Evolutionary conservation across 192 early-diverging fungal genomes (phyloP).

Genomic region (Gaertneriomyces semiglobifer): DNA sequence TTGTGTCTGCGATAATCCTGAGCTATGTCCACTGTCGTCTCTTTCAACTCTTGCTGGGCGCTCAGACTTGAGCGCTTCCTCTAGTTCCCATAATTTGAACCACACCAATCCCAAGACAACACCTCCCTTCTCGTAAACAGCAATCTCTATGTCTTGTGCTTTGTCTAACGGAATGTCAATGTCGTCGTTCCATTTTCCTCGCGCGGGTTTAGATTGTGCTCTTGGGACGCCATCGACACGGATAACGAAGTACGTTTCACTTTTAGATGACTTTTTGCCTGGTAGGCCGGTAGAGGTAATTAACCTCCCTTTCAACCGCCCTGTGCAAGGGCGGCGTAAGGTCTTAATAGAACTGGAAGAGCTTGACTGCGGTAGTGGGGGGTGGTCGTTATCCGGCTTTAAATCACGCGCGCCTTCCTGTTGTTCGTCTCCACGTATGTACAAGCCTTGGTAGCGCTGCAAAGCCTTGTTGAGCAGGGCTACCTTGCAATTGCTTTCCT

Average conservation of each 20-base stretch:
- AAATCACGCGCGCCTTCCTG: neutral
- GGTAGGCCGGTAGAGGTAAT: conserved; percentile 37
- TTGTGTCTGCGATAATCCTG: neutral
- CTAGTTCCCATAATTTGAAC: conserved; percentile 91
- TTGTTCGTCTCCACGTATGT: conserved; percentile 68
- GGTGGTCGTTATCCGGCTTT: neutral
- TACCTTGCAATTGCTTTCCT: conserved; percentile 48
- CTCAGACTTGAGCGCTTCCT: conserved; percentile 61
- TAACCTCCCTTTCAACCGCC: conserved; percentile 37
- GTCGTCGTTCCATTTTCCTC: conserved; percentile 76
- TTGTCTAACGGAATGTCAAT: conserved; percentile 86
- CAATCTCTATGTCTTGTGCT: conserved; percentile 88
- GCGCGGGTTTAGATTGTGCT: conserved; percentile 63
- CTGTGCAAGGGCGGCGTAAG: conserved; percentile 35
- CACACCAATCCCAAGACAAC: conserved; percentile 81
- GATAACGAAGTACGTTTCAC: conserved; percentile 72
- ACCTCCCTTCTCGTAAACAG: conserved; percentile 77
- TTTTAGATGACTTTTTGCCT: conserved; percentile 49
- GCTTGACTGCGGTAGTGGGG: conserved; percentile 16
- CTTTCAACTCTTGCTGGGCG: conserved; percentile 1
- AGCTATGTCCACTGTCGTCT: conserved; percentile 29
- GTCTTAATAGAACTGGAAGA: conserved; percentile 41
- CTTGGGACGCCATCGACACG: conserved; percentile 80
- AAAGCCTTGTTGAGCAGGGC: conserved; percentile 44
- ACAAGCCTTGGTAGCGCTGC: conserved; percentile 82